A percentile compares a stretch with the other conserved stretches of the same genome.
phyloP scores from a whole-genome alignment of 192 early-diverging fungal genomes.

The Borealophlyctis nickersoniae region DNA sequence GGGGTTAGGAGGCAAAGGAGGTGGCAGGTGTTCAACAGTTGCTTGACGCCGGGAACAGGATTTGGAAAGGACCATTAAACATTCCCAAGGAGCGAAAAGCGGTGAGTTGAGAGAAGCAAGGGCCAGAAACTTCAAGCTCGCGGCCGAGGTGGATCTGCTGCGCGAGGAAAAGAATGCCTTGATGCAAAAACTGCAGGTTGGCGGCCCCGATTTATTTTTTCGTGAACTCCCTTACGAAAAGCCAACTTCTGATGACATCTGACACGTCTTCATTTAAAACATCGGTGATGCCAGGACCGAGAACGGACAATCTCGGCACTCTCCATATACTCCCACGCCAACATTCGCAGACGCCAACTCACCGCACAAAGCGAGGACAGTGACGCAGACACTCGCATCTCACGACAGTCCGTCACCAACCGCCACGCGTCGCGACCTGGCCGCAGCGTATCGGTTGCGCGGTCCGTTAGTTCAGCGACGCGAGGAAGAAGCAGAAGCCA shows the following conservation, averaged over 20 bases:
- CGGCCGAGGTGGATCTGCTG: constrained; percentile 5
- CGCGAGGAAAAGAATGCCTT: not conserved
- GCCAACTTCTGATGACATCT: not conserved
- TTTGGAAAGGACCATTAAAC: constrained; percentile 5
- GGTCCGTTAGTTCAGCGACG: no score
- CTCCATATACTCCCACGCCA: constrained; percentile 6
- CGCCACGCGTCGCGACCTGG: no score
- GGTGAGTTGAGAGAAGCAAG: constrained; percentile 6
- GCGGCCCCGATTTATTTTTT: not conserved
- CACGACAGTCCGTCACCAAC: no score
- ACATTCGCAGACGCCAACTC: no score
- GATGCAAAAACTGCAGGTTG: constrained; percentile 7
- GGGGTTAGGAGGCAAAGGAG: not conserved
- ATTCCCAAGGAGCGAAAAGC: constrained; percentile 12
- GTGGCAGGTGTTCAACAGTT: not conserved
- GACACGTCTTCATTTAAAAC: not conserved
- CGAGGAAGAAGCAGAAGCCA: no score
- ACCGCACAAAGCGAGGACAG: no score
- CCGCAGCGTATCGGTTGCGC: no score
- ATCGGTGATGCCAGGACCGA: constrained; percentile 7
- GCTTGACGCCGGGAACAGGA: not conserved
- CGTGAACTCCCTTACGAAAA: not conserved
- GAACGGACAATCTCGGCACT: constrained; percentile 8
- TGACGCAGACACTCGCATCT: no score
- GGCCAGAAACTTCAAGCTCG: not conserved